Base-by-base conservation (phyloP, 2,329 filamentous ascomycete species). In the Trematosphaeria pertusa region DNA sequence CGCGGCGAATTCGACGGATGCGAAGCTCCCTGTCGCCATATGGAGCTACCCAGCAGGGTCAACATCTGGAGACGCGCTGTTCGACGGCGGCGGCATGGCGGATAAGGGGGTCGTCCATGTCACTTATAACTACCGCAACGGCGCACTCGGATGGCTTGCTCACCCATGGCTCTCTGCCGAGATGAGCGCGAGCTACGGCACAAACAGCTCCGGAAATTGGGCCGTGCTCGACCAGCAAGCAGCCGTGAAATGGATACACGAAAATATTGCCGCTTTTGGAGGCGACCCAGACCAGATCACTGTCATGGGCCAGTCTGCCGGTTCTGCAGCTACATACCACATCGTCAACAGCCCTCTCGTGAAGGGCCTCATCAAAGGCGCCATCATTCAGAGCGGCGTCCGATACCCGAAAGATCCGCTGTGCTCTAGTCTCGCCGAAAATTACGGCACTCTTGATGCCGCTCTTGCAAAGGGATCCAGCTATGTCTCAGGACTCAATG, bases 61-160 rank as follows among this genome's bases (percentile, higher is more conserved):
- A 49, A 76, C 73, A 0, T 65, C 72, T 6, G 80, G 80, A 0
- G 31, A 49, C 9, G 20, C 49, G 5, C 37, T 34, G 15, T 48
- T 26, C n/a, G 80, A 84, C 49, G 77, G 78, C 11, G 77, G 76
- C 3, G 80, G 80, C 49, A 65, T 83, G 3, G 80, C 78, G 0
- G 79, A 79, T 0, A 80, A 81, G 8, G 81, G 83, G 46, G 75
- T 83, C 18, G 78, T 85, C 0, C 72, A 81, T 3, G 81, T 85
- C 4, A 63, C 67, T 5, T 79, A 82, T 69, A 83, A 84, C 66
- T 84, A 84, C 62, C 78, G 82, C 9, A 62, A 83, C 3, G 73
- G 71, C 0, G 81, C 79, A 0, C 70, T 84, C 1, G 81, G 81
- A 1, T 84, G 81, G 54, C 66, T 84, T 1, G 81, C 81, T 0